Conservation (phyloP, 2,329 filamentous ascomycete species). For the Thyridium curvatum region DNA sequence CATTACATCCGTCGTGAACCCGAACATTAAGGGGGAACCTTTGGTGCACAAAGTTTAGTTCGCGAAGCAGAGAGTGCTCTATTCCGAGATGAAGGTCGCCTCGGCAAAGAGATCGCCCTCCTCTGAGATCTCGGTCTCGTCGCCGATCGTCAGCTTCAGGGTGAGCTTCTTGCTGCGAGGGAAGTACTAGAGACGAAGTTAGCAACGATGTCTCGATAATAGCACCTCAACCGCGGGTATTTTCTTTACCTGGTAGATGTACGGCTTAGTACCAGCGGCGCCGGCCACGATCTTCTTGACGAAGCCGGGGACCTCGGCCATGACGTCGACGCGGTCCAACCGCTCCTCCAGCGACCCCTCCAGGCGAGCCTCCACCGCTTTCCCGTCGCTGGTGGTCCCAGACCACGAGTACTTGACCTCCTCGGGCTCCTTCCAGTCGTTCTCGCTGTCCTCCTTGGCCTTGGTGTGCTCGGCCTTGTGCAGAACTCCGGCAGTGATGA, state of each 20-base stretch:
- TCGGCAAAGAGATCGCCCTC: slow-evolving; percentile 77
- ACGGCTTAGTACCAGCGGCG: slow-evolving; percentile 88
- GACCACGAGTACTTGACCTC: slow-evolving; percentile 71
- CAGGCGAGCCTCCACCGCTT: slow-evolving; percentile 62
- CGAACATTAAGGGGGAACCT: no score
- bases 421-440: slow-evolving; percentile 83
- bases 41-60: no score
- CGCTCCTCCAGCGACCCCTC: slow-evolving; percentile 63
- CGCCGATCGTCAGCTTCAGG: slow-evolving; percentile 80
- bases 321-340: slow-evolving; percentile 83
- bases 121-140: slow-evolving; percentile 67
- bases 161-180: slow-evolving; percentile 57
- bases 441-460: slow-evolving; percentile 65
- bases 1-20: no score
- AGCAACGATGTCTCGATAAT: slow-evolving; percentile 12
- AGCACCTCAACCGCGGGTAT: no score
- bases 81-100: slow-evolving; percentile 87
- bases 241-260: slow-evolving; percentile 82
- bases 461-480: slow-evolving; percentile 64
- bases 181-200: slow-evolving; percentile 50
- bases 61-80: no score
- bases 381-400: slow-evolving; percentile 71
- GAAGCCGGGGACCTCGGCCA: slow-evolving; percentile 93
- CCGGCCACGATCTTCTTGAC: slow-evolving; percentile 89
- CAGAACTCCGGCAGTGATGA: slow-evolving; percentile 64